Percentiles rank a stretch among this genome's conserved stretches.
These are phyloP conservation scores for Graphilbum ipis-grandicollis DNA, from an alignment of 2,329 filamentous ascomycete genomes.

Conservation along the genomic window DNA sequence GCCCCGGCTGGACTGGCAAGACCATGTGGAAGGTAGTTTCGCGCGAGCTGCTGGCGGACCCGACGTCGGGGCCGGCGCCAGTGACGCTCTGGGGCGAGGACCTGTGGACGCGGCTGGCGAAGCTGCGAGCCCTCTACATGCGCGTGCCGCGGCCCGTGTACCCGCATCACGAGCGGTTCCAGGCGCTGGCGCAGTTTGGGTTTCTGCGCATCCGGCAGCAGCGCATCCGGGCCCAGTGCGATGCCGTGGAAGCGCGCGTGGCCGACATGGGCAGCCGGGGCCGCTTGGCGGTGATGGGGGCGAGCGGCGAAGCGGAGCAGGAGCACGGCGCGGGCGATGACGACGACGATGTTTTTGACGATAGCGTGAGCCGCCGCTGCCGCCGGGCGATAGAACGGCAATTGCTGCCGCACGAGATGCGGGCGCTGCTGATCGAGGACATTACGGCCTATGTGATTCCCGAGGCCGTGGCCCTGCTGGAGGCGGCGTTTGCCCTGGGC, in stretches of 20 bases:
- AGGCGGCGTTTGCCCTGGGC: conserved; percentile 3
- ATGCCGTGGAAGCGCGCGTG: neutral
- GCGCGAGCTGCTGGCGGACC: neutral
- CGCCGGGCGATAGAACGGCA: too few species aligned
- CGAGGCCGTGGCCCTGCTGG: conserved; percentile 2
- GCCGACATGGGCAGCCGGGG: neutral
- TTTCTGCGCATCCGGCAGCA: neutral
- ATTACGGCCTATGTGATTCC: conserved; percentile 5
- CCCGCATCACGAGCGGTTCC: neutral
- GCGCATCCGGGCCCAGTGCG: neutral
- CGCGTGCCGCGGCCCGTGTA: neutral
- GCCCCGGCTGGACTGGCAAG: conserved; percentile 6
- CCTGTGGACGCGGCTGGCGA: conserved; percentile 1
- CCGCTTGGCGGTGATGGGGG: too few species aligned
- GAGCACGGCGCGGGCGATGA: neutral
- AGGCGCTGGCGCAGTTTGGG: neutral
- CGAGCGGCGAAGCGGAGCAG: too few species aligned
- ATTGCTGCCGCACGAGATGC: too few species aligned
- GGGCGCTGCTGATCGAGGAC: conserved; percentile 5
- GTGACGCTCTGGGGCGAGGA: neutral
- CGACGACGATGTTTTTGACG: neutral
- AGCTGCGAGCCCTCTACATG: neutral
- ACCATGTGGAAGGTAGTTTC: conserved; percentile 5
- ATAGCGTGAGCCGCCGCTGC: neutral
- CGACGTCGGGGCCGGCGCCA: conserved; percentile 1